Evolutionary conservation across 345 rosid species (phyloP), one percentile per base, ranked within the genome.

Genomic region (Salix arbutifolia): DNA sequence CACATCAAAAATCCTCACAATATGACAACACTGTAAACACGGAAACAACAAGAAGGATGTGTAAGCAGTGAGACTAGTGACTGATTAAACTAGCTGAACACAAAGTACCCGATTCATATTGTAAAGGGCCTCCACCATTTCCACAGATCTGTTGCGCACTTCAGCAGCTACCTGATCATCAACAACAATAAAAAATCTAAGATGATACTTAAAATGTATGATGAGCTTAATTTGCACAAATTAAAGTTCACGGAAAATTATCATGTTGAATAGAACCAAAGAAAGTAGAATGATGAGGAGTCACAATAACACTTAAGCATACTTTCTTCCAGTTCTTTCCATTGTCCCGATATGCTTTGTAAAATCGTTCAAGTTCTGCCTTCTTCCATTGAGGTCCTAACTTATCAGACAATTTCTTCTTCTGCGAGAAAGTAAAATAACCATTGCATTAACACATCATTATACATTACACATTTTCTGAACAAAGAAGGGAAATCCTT

Each of bases 71-170:
- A 66, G 56, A 65, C 37, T 62, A 71, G 78, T 48, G 73, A 56
- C 14, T 7, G 64, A 73, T 50, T 38, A 74, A 62, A n/a, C 62
- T 40, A 8, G 46, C 71, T 38, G 53, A 67, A 30, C 65, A 46
- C 25, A 28, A 79, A 77, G 78, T 80, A 66, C 84, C 84, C 65
- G 77, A 78, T 82, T 78, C 78, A 82, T 77, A 56, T 60, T 66
- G 70, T 70, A 82, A 48, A 82, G 84, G 26, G 84, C 73, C 64
- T 58, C 74, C 70, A 78, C 84, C 74, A 71, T 82, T 65, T 77
- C 81, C n/a, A 65, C 65, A 44, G 84, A 78, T 56, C 84, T 74
- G 40, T 78, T 74, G 60, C 76, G 69, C 69, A 82, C 79, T 66
- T 74, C 79, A 74, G 70, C 78, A 42, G 81, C 76, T 71, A 82